Percentiles rank a stretch among this genome's conserved stretches.
These are phyloP conservation scores for Schizosaccharomyces pombe DNA, from an alignment of 805 yeast genomes.

Conservation along the genomic window DNA sequence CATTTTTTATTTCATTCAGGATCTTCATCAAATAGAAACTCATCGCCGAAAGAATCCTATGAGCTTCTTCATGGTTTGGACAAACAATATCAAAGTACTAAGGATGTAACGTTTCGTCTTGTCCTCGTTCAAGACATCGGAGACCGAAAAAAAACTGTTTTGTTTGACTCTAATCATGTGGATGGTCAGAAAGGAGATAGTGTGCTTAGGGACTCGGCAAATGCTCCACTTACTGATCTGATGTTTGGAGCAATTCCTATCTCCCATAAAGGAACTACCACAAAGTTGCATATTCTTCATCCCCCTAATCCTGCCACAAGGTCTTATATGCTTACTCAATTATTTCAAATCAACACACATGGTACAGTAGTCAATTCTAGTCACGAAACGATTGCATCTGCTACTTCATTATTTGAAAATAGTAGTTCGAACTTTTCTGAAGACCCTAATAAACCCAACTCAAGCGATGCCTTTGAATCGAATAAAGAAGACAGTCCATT, in stretches of 20 bases:
- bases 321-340: neutral
- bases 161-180: neutral
- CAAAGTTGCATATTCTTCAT: neutral
- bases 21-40: neutral
- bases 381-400: neutral
- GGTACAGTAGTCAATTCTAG: neutral
- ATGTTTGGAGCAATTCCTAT: conserved; percentile 1
- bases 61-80: neutral
- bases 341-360: neutral
- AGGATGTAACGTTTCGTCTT: neutral
- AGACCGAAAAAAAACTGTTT: neutral
- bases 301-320: neutral
- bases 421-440: too few species aligned
- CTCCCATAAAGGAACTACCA: neutral
- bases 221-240: neutral
- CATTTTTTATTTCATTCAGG: conserved; percentile 1
- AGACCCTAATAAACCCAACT: too few species aligned
- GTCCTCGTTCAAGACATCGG: neutral
- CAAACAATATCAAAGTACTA: neutral
- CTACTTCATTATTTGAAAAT: too few species aligned
- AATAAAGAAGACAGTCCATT: too few species aligned
- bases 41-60: neutral
- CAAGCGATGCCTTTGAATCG: too few species aligned
- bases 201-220: neutral
- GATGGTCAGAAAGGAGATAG: neutral